Evolutionary conservation across 805 yeast genomes (phyloP), one percentile per base, ranked within the genome.

Genomic region (Ogataea chonburiensis): DNA sequence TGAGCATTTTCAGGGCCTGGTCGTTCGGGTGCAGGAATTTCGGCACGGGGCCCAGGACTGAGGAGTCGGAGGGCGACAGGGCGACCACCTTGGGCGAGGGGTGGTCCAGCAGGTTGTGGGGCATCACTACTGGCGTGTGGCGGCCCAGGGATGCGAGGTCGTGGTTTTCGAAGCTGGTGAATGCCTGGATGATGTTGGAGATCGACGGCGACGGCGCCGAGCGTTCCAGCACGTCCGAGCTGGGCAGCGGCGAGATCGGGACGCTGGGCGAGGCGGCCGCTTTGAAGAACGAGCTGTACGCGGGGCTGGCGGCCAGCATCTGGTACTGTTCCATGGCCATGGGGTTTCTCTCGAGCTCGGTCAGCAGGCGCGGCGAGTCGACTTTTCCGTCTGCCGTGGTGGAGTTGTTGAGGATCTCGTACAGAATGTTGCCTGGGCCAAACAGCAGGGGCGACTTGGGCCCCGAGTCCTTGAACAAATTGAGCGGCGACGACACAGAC

Each of bases 111-210:
- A 23, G 28, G 20, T 21, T 29, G 11, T 38, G 26, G 2, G 47
- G 42, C 4, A 42, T 22, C 23, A 44, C 27, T 16, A 49, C 56
- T 18, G 50, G 46, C 17, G 41, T 46, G 7, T 49, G 53, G 2
- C 60, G 63, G 20, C 56, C 48, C 6, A 58, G 53, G 1, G 38
- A 47, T 7, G 42, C 49, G n/a, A n/a, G n/a, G n/a, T n/a, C n/a
- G 2, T 43, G 41, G 28, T 39, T 38, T n/a, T 53, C 58, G 31
- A 56, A 54, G 26, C 48, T 52, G 15, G 60, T 55, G 39, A 56
- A 56, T 5, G 58, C 58, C 21, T 33, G 46, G 32, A 56, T 46
- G 33, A 57, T 38, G 15, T 50, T 45, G 5, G 60, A 52, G 28
- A 56, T 52, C 8, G 51, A 41, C 10, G 62, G 60, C 11, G 58